Conservation (phyloP, 2,329 filamentous ascomycete genomes). For the Xylariaceae sp. region DNA sequence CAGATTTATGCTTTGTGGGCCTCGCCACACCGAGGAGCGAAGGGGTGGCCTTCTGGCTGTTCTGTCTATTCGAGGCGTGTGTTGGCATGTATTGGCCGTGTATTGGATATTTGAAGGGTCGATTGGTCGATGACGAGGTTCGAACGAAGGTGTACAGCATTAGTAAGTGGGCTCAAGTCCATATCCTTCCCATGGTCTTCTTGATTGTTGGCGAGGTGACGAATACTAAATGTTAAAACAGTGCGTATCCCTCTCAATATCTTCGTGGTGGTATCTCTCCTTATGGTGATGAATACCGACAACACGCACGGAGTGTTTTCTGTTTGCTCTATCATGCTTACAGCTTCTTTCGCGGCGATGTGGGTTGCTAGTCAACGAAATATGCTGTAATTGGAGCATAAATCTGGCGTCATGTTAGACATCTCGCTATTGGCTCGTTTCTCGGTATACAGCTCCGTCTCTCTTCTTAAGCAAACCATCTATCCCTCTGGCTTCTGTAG, state of each 20-base stretch:
- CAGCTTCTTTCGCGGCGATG: slow-evolving; percentile 24
- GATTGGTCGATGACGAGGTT: slow-evolving; percentile 45
- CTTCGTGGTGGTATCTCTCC: slow-evolving; percentile 42
- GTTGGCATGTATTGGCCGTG: slow-evolving; percentile 58
- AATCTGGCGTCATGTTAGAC: background rate
- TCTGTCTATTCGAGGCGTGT: slow-evolving; percentile 56
- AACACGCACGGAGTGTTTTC: slow-evolving; percentile 25
- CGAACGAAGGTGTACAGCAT: slow-evolving; percentile 56
- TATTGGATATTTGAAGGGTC: slow-evolving; percentile 51
- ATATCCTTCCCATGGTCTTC: too few species aligned
- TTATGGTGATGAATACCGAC: slow-evolving; percentile 39
- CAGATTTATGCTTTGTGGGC: slow-evolving; percentile 40
- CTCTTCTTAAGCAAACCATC: background rate
- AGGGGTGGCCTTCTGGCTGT: slow-evolving; percentile 50
- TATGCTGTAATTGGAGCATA: slow-evolving; percentile 15
- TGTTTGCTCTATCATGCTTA: slow-evolving; percentile 27
- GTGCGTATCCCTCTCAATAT: slow-evolving; percentile 51
- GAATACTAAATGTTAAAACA: too few species aligned
- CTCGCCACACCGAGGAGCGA: slow-evolving; percentile 39
- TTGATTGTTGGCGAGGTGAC: too few species aligned
- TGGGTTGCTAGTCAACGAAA: slow-evolving; percentile 26
- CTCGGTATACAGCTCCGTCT: too few species aligned
- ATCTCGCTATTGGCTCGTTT: background rate
- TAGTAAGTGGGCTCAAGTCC: slow-evolving; percentile 2
- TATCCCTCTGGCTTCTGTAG: background rate